Percentiles rank a stretch among this genome's conserved stretches.
These are phyloP conservation scores for Rhynchospora pubera DNA, from an alignment of 176 grass and related monocot species.

Conservation along the genomic window DNA sequence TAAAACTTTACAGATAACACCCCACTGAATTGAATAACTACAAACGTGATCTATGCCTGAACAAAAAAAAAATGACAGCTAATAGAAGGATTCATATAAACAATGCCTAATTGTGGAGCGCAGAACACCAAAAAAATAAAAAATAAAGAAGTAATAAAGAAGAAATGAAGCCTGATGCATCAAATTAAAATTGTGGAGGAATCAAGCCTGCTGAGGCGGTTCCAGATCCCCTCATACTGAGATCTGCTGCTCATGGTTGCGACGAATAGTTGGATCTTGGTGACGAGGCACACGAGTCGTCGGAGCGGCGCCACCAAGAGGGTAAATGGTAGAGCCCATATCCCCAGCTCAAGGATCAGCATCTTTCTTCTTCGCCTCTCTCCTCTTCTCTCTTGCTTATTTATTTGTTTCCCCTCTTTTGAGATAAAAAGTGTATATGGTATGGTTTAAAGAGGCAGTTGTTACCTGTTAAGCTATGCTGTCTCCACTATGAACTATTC, in stretches of 20 bases:
- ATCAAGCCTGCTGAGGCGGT: conserved; percentile 47
- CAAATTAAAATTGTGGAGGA: conserved; percentile 43
- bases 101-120: neutral
- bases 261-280: conserved; percentile 46
- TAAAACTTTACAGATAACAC: neutral
- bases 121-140: neutral
- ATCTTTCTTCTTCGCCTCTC: neutral
- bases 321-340: conserved; percentile 67
- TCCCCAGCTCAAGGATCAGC: conserved; percentile 62
- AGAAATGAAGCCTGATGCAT: conserved; percentile 17
- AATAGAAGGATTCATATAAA: neutral
- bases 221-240: conserved; percentile 31
- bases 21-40: neutral
- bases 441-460: neutral
- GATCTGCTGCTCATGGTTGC: conserved; percentile 21
- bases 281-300: conserved; percentile 42
- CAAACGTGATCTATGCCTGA: neutral
- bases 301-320: conserved; percentile 51
- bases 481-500: neutral
- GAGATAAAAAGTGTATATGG: neutral
- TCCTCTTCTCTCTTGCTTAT: neutral
- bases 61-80: neutral
- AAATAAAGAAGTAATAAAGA: neutral
- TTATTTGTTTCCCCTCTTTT: neutral
- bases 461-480: neutral